phyloP scores from a whole-genome alignment of 2,329 filamentous ascomycete species.

The Stachybotrys chlorohalonatus region DNA sequence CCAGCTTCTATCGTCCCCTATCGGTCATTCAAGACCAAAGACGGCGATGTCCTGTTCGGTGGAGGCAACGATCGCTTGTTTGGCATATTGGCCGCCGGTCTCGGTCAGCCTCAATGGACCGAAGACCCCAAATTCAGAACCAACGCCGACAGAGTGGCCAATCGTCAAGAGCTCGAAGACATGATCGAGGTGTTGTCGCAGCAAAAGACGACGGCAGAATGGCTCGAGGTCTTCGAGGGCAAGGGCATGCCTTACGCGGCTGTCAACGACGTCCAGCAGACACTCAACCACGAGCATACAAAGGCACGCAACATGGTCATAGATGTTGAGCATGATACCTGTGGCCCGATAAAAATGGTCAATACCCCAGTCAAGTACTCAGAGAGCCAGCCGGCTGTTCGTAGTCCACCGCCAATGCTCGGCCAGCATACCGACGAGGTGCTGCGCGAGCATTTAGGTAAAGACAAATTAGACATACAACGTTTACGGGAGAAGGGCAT shows the following conservation, averaged over 20 bases:
- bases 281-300: conserved; percentile 79
- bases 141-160: conserved; percentile 54
- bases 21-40: conserved; percentile 67
- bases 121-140: conserved; percentile 48
- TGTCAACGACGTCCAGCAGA: conserved; percentile 83
- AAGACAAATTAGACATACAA: conserved; percentile 49
- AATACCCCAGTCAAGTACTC: conserved; percentile 96
- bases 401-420: conserved; percentile 72
- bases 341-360: conserved; percentile 80
- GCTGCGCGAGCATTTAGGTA: conserved; percentile 52
- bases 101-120: conserved; percentile 52
- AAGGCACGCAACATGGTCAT: conserved; percentile 81
- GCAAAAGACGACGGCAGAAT: conserved; percentile 75
- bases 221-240: conserved; percentile 81
- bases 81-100: conserved; percentile 50
- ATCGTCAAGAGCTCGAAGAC: conserved; percentile 69
- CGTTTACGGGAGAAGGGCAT: conserved; percentile 58
- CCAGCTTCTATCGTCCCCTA: conserved; percentile 95
- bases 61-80: conserved; percentile 67
- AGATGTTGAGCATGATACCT: conserved; percentile 72
- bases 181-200: conserved; percentile 69
- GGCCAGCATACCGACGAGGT: conserved; percentile 84
- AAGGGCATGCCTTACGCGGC: conserved; percentile 87
- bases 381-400: conserved; percentile 65
- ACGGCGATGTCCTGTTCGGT: conserved; percentile 62